A percentile compares a stretch with the other conserved stretches of the same genome.
phyloP scores from a whole-genome alignment of 306 rosid genomes.

The Prunus mume region DNA sequence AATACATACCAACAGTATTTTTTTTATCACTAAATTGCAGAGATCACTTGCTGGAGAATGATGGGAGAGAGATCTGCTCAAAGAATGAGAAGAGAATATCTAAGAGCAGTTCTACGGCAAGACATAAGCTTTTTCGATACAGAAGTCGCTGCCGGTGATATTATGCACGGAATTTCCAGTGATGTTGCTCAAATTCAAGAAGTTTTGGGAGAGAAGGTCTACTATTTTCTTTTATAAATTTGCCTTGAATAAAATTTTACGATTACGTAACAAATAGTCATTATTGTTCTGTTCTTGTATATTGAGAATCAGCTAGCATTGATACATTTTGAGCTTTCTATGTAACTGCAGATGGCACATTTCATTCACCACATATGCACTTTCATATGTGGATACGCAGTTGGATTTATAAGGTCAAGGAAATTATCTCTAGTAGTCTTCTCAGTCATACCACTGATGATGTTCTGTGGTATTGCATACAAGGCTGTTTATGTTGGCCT shows the following conservation, averaged over 20 bases:
- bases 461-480: constrained; percentile 78
- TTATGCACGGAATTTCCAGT: constrained; percentile 93
- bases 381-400: constrained; percentile 76
- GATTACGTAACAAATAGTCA: background rate
- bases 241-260: background rate
- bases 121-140: constrained; percentile 71
- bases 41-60: constrained; percentile 90
- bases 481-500: constrained; percentile 84
- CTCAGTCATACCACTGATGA: constrained; percentile 78
- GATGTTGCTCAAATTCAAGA: constrained; percentile 95
- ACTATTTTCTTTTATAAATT: background rate
- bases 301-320: background rate
- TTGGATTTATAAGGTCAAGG: constrained; percentile 83
- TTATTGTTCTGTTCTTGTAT: background rate
- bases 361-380: constrained; percentile 72
- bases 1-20: background rate
- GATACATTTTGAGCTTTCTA: background rate
- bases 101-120: constrained; percentile 75
- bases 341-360: constrained; percentile 77
- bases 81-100: constrained; percentile 68
- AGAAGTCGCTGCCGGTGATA: constrained; percentile 60
- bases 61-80: constrained; percentile 88
- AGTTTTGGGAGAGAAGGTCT: constrained; percentile 95
- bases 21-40: constrained; percentile 45
- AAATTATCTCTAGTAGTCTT: constrained; percentile 69